Conservation (phyloP, 1,284 basidiomycete genomes). For the Ceratobasidium sp. region DNA sequence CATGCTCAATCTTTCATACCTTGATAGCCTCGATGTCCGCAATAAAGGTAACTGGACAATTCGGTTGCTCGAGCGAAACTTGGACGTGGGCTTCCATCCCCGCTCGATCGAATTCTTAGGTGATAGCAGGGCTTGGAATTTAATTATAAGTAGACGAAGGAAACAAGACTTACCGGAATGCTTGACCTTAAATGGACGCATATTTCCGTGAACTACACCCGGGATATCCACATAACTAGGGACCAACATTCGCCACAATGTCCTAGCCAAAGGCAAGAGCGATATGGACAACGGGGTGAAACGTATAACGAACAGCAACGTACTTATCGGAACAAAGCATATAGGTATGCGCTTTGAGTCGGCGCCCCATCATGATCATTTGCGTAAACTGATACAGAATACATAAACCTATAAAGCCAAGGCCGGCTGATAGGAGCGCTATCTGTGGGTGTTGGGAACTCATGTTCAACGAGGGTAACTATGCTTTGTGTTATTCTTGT, state of each 20-base stretch:
- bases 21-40: slow-evolving; percentile 28
- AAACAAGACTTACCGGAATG: neutral
- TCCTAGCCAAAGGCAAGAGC: neutral
- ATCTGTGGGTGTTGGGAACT: neutral
- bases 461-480: neutral
- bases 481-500: no score
- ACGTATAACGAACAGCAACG: neutral
- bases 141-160: neutral
- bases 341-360: neutral
- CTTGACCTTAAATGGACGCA: neutral
- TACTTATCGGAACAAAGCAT: neutral
- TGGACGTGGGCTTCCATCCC: slow-evolving; percentile 28
- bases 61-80: neutral
- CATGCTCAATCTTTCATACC: neutral
- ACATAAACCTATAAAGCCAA: slow-evolving; percentile 49
- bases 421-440: slow-evolving; percentile 51
- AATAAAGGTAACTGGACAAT: neutral
- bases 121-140: neutral
- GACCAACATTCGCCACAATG: slow-evolving; percentile 1
- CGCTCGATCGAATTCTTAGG: slow-evolving; percentile 11
- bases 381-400: neutral
- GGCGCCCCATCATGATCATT: slow-evolving; percentile 1
- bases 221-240: slow-evolving; percentile 16
- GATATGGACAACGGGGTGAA: neutral
- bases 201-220: slow-evolving; percentile 6